Conservation (phyloP, 495 filamentous ascomycete species). For the Chaetomium fimeti region DNA sequence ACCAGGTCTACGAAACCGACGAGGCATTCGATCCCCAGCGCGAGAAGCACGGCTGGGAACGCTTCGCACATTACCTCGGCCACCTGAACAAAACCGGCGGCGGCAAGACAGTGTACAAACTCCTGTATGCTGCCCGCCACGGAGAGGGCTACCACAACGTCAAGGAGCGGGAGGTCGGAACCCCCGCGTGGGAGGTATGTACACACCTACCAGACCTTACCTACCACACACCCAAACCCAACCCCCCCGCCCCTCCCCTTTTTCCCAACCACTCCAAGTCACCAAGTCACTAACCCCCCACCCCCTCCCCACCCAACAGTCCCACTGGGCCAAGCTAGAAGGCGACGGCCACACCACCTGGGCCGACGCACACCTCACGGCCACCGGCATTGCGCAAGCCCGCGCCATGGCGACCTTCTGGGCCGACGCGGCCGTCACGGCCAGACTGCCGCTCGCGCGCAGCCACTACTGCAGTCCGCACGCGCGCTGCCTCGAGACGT, state of each 20-base stretch:
- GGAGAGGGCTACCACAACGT: slow-evolving; percentile 11
- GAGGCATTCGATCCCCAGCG: background rate
- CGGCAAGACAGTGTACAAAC: slow-evolving; percentile 1
- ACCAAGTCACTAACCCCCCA: no score
- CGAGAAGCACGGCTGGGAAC: slow-evolving; percentile 3
- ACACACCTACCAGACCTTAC: no score
- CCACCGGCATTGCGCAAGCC: background rate
- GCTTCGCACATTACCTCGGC: background rate
- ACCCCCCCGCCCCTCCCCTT: no score
- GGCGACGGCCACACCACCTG: background rate
- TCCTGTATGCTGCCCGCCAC: slow-evolving; percentile 7
- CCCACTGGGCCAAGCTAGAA: slow-evolving; percentile 1
- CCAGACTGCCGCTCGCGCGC: no score
- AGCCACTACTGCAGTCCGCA: slow-evolving; percentile 1
- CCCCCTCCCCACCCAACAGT: background rate
- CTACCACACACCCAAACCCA: no score
- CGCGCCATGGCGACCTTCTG: background rate
- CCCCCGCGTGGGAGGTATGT: slow-evolving; percentile 8
- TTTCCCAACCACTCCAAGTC: no score
- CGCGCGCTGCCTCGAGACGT: background rate
- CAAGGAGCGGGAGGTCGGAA: background rate
- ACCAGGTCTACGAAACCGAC: slow-evolving; percentile 3
- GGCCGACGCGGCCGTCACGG: no score
- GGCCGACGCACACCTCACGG: background rate
- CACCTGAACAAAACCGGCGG: background rate